Conservation (phyloP, 352 stramenopile genomes). For the Globisporangium carolinianum region DNA sequence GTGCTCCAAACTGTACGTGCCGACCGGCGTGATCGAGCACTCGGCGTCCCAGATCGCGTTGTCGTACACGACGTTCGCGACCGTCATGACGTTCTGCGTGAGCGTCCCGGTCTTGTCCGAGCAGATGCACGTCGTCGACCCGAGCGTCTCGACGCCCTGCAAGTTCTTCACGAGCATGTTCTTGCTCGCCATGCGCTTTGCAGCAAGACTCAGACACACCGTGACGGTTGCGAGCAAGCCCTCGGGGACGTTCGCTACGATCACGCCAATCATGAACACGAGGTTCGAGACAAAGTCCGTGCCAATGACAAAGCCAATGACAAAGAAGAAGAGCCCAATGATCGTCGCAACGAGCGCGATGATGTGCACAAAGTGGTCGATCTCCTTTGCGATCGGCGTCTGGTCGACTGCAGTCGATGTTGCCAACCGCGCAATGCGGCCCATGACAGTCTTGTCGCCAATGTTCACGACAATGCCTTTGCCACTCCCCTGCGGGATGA, state of each 20-base stretch:
- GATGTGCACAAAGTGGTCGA: slow-evolving; percentile 69
- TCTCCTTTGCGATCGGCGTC: slow-evolving; percentile 54
- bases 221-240: slow-evolving; percentile 89
- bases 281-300: slow-evolving; percentile 56
- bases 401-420: slow-evolving; percentile 40
- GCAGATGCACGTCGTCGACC: slow-evolving; percentile 90
- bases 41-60: slow-evolving; percentile 66
- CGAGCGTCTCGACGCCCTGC: slow-evolving; percentile 89
- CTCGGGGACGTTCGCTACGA: slow-evolving; percentile 93
- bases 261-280: slow-evolving; percentile 96
- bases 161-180: slow-evolving; percentile 94
- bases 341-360: slow-evolving; percentile 48
- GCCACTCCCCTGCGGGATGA: slow-evolving; percentile 63
- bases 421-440: slow-evolving; percentile 61
- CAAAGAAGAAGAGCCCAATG: slow-evolving; percentile 58
- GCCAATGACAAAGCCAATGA: slow-evolving; percentile 48
- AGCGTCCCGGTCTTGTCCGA: slow-evolving; percentile 95
- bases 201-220: slow-evolving; percentile 88
- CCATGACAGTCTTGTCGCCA: slow-evolving; percentile 81
- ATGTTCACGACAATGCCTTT: slow-evolving; percentile 65
- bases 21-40: slow-evolving; percentile 67
- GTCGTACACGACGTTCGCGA: slow-evolving; percentile 75
- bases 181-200: slow-evolving; percentile 85
- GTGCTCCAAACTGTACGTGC: slow-evolving; percentile 44
- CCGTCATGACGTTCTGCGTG: slow-evolving; percentile 94